These are phyloP conservation scores for Staphylotrichum longicolle DNA, from an alignment of 495 filamentous ascomycete species.

Conservation along the genomic window DNA sequence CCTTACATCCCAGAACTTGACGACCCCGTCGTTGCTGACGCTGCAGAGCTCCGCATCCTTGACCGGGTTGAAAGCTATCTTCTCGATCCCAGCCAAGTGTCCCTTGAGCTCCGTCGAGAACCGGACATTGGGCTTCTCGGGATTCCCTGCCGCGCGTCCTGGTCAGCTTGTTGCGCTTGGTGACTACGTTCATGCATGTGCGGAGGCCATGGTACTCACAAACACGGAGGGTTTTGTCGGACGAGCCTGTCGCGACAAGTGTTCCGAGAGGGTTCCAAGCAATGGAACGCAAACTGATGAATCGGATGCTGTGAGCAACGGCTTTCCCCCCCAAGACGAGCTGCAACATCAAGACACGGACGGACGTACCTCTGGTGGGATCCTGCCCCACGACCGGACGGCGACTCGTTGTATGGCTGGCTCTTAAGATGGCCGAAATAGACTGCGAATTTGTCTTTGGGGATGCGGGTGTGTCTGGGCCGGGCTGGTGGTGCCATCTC, in stretches of 20 bases:
- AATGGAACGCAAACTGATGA: constrained; percentile 59
- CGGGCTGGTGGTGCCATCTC: constrained; percentile 53
- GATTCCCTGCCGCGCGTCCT: constrained; percentile 61
- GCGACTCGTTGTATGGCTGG: constrained; percentile 60
- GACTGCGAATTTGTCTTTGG: constrained; percentile 61
- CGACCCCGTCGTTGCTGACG: constrained; percentile 77
- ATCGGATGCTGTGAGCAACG: not conserved
- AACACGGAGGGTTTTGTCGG: constrained; percentile 78
- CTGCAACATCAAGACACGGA: not conserved
- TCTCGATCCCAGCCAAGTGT: constrained; percentile 73
- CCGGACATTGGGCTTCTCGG: constrained; percentile 73
- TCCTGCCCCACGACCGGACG: constrained; percentile 18
- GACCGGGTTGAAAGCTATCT: constrained; percentile 83
- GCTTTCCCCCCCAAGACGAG: not conserved
- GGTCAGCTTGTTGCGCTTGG: constrained; percentile 5
- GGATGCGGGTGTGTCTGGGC: constrained; percentile 50
- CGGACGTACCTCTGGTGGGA: constrained; percentile 23
- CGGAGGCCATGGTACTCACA: constrained; percentile 34
- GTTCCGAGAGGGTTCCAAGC: constrained; percentile 88
- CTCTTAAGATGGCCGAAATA: constrained; percentile 58
- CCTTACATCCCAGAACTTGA: constrained; percentile 91
- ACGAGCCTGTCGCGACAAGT: constrained; percentile 80
- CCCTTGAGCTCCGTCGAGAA: constrained; percentile 86
- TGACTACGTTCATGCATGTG: no score
- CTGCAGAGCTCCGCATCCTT: constrained; percentile 88